Conservation (phyloP, 2,329 filamentous ascomycete species). For the Fusarium chlamydosporum region DNA sequence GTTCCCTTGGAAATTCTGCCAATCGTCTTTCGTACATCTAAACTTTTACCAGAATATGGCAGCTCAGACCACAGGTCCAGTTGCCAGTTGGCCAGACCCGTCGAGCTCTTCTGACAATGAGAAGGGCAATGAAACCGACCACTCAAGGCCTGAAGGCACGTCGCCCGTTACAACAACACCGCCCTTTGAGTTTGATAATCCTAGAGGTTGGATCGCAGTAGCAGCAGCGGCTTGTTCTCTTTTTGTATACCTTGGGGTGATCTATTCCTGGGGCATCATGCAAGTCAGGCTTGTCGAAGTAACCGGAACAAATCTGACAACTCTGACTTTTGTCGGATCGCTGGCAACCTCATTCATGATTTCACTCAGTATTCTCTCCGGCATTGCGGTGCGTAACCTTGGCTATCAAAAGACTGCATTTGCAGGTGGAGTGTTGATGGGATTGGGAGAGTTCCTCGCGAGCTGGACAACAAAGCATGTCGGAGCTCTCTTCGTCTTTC, state of each 20-base stretch:
- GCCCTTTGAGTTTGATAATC: conserved; percentile 30
- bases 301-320: conserved; percentile 45
- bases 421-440: conserved; percentile 48
- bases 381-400: conserved; percentile 38
- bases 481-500: conserved; percentile 47
- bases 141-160: neutral
- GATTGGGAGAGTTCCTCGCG: conserved; percentile 50
- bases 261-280: conserved; percentile 54
- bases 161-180: neutral
- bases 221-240: conserved; percentile 43
- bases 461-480: conserved; percentile 49
- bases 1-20: fast-evolving
- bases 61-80: fast-evolving
- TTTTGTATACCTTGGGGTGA: conserved; percentile 51
- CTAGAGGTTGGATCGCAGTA: conserved; percentile 40
- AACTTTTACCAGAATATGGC: neutral
- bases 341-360: conserved; percentile 51
- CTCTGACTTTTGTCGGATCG: conserved; percentile 51
- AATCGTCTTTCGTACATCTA: fast-evolving
- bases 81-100: neutral
- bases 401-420: conserved; percentile 48
- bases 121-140: conserved; percentile 26
- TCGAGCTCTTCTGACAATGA: conserved; percentile 32
- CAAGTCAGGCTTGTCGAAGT: conserved; percentile 50
- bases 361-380: conserved; percentile 43